Percentiles rank a stretch among this genome's conserved stretches.
Conservation (phyloP, 1,284 basidiomycete genomes). For the Termitomyces sp. region DNA sequence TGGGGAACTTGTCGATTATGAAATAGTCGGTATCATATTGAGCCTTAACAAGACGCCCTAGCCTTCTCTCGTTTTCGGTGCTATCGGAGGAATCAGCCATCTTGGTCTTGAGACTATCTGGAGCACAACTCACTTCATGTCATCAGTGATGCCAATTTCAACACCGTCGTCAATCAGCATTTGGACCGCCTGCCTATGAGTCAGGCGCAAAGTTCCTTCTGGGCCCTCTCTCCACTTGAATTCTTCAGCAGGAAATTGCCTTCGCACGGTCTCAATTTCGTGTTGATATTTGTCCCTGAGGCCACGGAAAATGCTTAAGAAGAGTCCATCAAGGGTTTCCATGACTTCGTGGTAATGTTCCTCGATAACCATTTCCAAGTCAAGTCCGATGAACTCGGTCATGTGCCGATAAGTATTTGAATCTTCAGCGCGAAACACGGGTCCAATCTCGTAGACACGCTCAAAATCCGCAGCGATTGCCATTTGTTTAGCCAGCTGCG, state of each 20-base stretch:
- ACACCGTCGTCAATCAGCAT: slow-evolving; percentile 84
- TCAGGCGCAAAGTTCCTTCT: slow-evolving; percentile 76
- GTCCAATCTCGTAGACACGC: slow-evolving; percentile 94
- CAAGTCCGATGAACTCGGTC: slow-evolving; percentile 98
- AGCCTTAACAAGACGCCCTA: slow-evolving; percentile 83
- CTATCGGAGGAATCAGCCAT: slow-evolving; percentile 34
- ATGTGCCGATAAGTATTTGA: slow-evolving; percentile 97
- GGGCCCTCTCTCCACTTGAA: slow-evolving; percentile 84
- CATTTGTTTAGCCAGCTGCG: slow-evolving; percentile 99
- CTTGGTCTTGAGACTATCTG: not conserved
- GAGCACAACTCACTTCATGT: slow-evolving; percentile 67
- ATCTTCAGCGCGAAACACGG: slow-evolving; percentile 97
- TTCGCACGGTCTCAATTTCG: slow-evolving; percentile 78
- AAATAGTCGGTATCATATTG: slow-evolving; percentile 98
- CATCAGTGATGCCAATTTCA: slow-evolving; percentile 69
- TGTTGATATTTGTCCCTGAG: slow-evolving; percentile 73
- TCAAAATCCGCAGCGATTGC: slow-evolving; percentile 98
- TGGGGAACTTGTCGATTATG: slow-evolving; percentile 96
- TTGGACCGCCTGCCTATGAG: slow-evolving; percentile 85
- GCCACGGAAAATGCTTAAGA: slow-evolving; percentile 80
- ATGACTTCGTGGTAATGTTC: slow-evolving; percentile 98
- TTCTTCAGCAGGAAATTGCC: slow-evolving; percentile 88
- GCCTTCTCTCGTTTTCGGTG: slow-evolving; percentile 89
- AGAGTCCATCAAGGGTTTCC: slow-evolving; percentile 80
- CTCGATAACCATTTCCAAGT: slow-evolving; percentile 98